Evolutionary conservation across 2,329 filamentous ascomycete species (phyloP).

Genomic region (Aspergillus sp.): DNA sequence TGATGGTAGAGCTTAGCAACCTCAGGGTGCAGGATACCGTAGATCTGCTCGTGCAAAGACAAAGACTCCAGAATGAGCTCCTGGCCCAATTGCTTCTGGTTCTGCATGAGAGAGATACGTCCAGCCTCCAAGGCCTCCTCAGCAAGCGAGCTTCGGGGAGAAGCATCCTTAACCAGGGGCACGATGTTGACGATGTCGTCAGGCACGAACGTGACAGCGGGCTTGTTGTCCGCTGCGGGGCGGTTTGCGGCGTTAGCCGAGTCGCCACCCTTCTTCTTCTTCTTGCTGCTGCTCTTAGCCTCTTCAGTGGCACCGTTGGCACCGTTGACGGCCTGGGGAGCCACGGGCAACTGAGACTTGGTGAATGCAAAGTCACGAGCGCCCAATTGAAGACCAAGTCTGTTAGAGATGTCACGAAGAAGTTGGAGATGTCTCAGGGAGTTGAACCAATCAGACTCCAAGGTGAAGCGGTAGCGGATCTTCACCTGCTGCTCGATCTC

Average conservation of each 20-base stretch:
- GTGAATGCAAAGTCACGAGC: slow-evolving; percentile 69
- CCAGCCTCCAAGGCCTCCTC: slow-evolving; percentile 95
- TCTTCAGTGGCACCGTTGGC: slow-evolving; percentile 23
- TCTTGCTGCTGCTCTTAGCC: slow-evolving; percentile 48
- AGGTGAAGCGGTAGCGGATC: slow-evolving; percentile 68
- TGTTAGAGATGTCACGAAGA: slow-evolving; percentile 80
- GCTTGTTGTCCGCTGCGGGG: slow-evolving; percentile 38
- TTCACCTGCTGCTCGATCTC: slow-evolving; percentile 66
- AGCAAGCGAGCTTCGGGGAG: slow-evolving; percentile 79
- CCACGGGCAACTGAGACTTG: slow-evolving; percentile 32
- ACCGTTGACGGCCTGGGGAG: slow-evolving; percentile 32
- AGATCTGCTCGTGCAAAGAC: slow-evolving; percentile 96
- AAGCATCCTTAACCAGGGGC: slow-evolving; percentile 91
- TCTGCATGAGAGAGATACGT: slow-evolving; percentile 89
- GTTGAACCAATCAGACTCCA: slow-evolving; percentile 62
- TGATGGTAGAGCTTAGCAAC: slow-evolving; percentile 93
- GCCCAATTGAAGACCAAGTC: slow-evolving; percentile 81
- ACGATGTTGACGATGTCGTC: slow-evolving; percentile 90
- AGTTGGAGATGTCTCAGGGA: slow-evolving; percentile 70
- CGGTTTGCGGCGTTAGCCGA: slow-evolving; percentile 41
- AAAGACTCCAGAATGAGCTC: slow-evolving; percentile 93
- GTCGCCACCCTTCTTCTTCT: slow-evolving; percentile 52
- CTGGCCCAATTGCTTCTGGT: slow-evolving; percentile 91
- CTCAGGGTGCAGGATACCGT: slow-evolving; percentile 93
- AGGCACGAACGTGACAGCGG: slow-evolving; percentile 60